Evolutionary conservation across 352 stramenopile species (phyloP).

Genomic region (Phytophthora colocasiae): DNA sequence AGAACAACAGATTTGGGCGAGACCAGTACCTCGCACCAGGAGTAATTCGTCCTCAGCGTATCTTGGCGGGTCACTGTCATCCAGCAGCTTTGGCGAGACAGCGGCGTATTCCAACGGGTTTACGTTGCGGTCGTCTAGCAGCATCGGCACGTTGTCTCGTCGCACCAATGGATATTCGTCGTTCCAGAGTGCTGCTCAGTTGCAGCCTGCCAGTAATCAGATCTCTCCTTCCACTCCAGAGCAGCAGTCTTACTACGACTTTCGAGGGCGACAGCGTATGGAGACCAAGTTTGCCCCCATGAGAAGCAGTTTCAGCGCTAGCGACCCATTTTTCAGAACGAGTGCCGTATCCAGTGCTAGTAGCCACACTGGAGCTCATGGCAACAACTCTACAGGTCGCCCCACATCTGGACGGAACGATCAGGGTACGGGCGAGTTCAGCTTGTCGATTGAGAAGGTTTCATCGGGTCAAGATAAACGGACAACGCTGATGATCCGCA

Average conservation of each 20-base stretch:
- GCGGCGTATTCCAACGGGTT: conserved; percentile 33
- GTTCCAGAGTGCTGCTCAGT: conserved; percentile 33
- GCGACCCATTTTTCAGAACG: conserved; percentile 29
- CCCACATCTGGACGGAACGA: conserved; percentile 56
- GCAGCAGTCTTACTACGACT: conserved; percentile 40
- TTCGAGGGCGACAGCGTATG: conserved; percentile 26
- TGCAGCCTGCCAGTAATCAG: conserved; percentile 36
- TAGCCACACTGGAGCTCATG: conserved; percentile 10
- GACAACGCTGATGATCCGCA: conserved; percentile 99
- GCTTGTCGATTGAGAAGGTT: conserved; percentile 78
- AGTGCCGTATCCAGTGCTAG: conserved; percentile 14
- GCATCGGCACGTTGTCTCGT: conserved; percentile 27
- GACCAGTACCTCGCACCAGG: conserved; percentile 31
- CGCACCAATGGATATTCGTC: conserved; percentile 34
- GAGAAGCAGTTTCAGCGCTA: conserved; percentile 33
- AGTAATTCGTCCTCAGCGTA: conserved; percentile 58
- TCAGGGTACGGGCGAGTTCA: conserved; percentile 78
- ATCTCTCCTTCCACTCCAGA: conserved; percentile 22
- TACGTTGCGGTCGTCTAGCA: conserved; percentile 22
- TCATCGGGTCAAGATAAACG: conserved; percentile 91
- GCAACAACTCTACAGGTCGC: conserved; percentile 15
- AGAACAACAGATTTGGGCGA: conserved; percentile 43
- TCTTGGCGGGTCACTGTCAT: conserved; percentile 37
- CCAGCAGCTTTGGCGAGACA: conserved; percentile 35
- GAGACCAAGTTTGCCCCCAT: conserved; percentile 34